Evolutionary conservation across 257 asterid species (phyloP).

Genomic region (Nicotiana tomentosiformis): DNA sequence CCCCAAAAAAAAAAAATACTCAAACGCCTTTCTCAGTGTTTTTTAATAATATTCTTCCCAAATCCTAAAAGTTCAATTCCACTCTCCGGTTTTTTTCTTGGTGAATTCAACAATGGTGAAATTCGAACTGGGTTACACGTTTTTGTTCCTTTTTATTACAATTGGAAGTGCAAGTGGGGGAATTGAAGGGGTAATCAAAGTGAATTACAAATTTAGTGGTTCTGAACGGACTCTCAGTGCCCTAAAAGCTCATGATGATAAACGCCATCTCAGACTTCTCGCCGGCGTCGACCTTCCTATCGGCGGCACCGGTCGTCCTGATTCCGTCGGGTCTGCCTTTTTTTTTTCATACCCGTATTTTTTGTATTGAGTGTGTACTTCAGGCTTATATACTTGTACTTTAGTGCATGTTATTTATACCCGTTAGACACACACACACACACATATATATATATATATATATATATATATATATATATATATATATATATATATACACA

Average conservation of each 20-base stretch:
- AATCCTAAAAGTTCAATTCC: neutral
- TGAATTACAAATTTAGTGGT: conserved; percentile 74
- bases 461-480: neutral
- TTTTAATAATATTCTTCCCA: neutral
- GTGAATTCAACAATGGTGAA: neutral
- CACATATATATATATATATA: neutral
- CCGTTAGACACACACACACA: too few relatives aligned
- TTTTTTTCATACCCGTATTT: neutral
- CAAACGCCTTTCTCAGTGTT: neutral
- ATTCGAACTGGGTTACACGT: neutral
- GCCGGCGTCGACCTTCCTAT: conserved; percentile 98
- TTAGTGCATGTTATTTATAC: neutral
- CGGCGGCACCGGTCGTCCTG: conserved; percentile 98
- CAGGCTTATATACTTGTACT: neutral
- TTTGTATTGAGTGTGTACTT: neutral
- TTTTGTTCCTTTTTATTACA: neutral
- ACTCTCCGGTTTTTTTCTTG: neutral
- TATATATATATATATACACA: too few relatives aligned
- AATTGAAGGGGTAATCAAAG: conserved; percentile 49
- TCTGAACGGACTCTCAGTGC: conserved; percentile 63
- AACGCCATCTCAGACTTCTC: conserved; percentile 70
- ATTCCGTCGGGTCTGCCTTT: conserved; percentile 64
- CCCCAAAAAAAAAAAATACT: neutral
- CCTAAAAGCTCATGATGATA: conserved; percentile 78
- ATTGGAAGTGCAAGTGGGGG: neutral